Conservation (phyloP, 2,329 filamentous ascomycete species). For the Sarocladium strictum region DNA sequence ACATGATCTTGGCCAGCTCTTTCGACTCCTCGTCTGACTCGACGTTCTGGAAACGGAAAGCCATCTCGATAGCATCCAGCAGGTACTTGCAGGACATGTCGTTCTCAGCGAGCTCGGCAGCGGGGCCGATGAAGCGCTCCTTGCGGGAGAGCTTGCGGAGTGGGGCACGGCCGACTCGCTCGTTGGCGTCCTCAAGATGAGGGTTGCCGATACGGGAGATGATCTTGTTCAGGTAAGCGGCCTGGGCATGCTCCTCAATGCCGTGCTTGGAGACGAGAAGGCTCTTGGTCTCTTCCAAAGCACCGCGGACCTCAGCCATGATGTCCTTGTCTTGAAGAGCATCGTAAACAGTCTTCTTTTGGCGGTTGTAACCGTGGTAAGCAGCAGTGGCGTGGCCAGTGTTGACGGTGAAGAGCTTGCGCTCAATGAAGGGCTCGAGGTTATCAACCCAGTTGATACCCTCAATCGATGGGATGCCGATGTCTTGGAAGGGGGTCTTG, state of each 20-base stretch:
- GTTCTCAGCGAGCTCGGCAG: conserved; percentile 78
- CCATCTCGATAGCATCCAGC: conserved; percentile 81
- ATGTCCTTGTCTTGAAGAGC: conserved; percentile 14
- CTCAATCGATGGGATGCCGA: conserved; percentile 62
- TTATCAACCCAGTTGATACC: conserved; percentile 92
- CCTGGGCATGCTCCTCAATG: conserved; percentile 69
- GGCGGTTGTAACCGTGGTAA: conserved; percentile 85
- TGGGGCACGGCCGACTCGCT: conserved; percentile 91
- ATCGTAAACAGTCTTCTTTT: conserved; percentile 47
- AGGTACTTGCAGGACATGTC: conserved; percentile 68
- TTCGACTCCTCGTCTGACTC: conserved; percentile 84
- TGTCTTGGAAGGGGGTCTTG: conserved; percentile 70
- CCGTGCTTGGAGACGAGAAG: conserved; percentile 84
- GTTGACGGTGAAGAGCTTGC: conserved; percentile 99
- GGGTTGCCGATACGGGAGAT: conserved; percentile 90
- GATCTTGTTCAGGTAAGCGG: conserved; percentile 86
- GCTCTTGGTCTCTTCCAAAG: conserved; percentile 77
- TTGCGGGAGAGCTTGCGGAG: conserved; percentile 90
- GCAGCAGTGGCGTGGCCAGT: conserved; percentile 94
- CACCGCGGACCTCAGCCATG: conserved; percentile 69
- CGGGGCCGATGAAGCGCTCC: conserved; percentile 92
- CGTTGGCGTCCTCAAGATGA: conserved; percentile 83
- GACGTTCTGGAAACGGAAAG: conserved; percentile 92
- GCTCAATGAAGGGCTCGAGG: conserved; percentile 93
- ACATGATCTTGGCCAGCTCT: conserved; percentile 81